Conservation (phyloP, 1,284 basidiomycete genomes). For the Ceratobasidium sp. region DNA sequence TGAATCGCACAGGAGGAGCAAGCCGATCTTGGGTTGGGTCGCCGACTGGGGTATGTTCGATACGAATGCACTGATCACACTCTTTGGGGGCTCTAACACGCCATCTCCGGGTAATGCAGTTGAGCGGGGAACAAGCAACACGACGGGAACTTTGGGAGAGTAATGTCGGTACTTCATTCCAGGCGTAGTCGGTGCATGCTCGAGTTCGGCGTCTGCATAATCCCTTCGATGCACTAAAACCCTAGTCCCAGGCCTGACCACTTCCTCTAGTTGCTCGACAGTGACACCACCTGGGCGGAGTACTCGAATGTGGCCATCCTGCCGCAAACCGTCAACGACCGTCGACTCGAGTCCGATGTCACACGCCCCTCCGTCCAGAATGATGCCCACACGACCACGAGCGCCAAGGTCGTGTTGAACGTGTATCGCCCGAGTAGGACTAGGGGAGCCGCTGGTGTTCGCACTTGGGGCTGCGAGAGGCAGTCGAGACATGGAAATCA, state of each 20-base stretch:
- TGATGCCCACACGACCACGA: constrained; percentile 72
- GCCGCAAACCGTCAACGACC: constrained; percentile 85
- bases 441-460: constrained; percentile 93
- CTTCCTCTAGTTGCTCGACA: constrained; percentile 83
- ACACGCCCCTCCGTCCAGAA: constrained; percentile 94
- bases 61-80: constrained; percentile 52
- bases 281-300: constrained; percentile 93
- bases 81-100: constrained; percentile 51
- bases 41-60: constrained; percentile 19
- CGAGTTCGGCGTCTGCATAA: constrained; percentile 71
- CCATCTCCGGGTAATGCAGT: constrained; percentile 50
- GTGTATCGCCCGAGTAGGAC: constrained; percentile 91
- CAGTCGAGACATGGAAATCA: constrained; percentile 79
- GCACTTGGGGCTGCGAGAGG: constrained; percentile 97
- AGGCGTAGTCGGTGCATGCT: constrained; percentile 89
- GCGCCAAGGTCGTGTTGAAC: constrained; percentile 80
- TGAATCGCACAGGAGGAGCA: constrained; percentile 76
- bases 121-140: constrained; percentile 74
- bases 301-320: constrained; percentile 80
- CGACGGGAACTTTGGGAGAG: constrained; percentile 86
- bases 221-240: constrained; percentile 82
- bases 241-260: constrained; percentile 57
- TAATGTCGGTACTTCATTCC: constrained; percentile 99
- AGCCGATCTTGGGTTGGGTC: constrained; percentile 66
- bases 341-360: constrained; percentile 95